These are phyloP conservation scores for Bidens hawaiensis DNA, from an alignment of 140 eudicot genomes.

Conservation along the genomic window DNA sequence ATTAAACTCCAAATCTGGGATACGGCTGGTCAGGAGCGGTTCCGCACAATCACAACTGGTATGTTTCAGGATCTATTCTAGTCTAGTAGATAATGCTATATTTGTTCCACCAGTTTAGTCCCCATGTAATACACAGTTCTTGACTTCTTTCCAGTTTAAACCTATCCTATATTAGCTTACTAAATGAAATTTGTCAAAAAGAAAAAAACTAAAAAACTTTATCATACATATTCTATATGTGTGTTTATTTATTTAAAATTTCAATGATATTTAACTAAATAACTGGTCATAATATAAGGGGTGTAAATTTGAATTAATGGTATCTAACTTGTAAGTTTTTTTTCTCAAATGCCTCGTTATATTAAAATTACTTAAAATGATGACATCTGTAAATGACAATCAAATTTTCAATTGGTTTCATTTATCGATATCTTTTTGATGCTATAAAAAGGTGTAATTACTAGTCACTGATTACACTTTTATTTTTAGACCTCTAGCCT, in stretches of 20 bases:
- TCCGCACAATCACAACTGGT: constrained; percentile 82
- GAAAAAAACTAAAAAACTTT: too few species aligned
- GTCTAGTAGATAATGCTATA: background rate
- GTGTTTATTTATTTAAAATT: too few species aligned
- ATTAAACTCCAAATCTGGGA: constrained; percentile 88
- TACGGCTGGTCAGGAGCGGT: constrained; percentile 91
- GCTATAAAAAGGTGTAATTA: background rate
- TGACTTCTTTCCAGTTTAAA: background rate
- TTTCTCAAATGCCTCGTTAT: background rate
- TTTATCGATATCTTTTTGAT: background rate
- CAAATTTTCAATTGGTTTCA: background rate
- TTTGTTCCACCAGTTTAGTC: background rate
- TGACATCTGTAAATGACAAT: background rate
- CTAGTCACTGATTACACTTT: background rate
- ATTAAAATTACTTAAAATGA: background rate
- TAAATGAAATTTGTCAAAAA: too few species aligned
- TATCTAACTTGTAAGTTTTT: background rate
- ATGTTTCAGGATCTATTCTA: constrained; percentile 11
- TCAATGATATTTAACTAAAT: too few species aligned
- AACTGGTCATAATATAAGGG: background rate
- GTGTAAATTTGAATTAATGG: background rate
- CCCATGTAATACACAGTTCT: background rate
- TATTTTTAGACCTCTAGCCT: background rate
- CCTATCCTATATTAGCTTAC: background rate
- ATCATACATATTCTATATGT: too few species aligned